Percentiles rank a stretch among this genome's conserved stretches.
phyloP scores from a whole-genome alignment of 495 filamentous ascomycete species.

The Diplogelasinospora grovesii region DNA sequence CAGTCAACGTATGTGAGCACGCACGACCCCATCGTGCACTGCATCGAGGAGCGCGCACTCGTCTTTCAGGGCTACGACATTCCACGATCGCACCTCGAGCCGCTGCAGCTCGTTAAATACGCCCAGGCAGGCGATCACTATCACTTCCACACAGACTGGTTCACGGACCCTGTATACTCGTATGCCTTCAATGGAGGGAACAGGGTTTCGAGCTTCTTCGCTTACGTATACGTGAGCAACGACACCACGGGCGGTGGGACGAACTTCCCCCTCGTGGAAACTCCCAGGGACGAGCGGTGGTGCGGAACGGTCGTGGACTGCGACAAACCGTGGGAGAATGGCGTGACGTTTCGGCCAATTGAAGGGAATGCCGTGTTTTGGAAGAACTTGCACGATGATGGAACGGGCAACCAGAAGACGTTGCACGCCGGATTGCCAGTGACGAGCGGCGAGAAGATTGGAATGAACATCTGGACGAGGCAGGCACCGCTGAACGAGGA shows the following conservation, averaged over 20 bases:
- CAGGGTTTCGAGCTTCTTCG: slow-evolving; percentile 44
- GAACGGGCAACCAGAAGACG: slow-evolving; percentile 52
- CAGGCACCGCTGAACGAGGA: slow-evolving; percentile 28
- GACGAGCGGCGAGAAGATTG: slow-evolving; percentile 57
- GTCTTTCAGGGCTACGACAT: slow-evolving; percentile 55
- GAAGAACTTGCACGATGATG: slow-evolving; percentile 55
- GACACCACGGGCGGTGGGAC: slow-evolving; percentile 47
- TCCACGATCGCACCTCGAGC: slow-evolving; percentile 37
- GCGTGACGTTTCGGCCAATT: slow-evolving; percentile 57
- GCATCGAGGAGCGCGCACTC: slow-evolving; percentile 58
- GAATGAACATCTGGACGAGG: slow-evolving; percentile 69
- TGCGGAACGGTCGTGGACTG: slow-evolving; percentile 54
- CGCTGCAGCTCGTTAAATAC: slow-evolving; percentile 45
- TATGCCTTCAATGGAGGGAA: slow-evolving; percentile 39
- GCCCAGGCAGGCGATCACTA: slow-evolving; percentile 36
- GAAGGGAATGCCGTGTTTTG: slow-evolving; percentile 66
- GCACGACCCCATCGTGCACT: slow-evolving; percentile 52
- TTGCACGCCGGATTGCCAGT: slow-evolving; percentile 65
- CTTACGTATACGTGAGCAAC: slow-evolving; percentile 37
- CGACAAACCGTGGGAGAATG: slow-evolving; percentile 41
- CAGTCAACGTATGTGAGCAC: slow-evolving; percentile 31
- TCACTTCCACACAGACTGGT: slow-evolving; percentile 49
- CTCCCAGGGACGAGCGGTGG: slow-evolving; percentile 38
- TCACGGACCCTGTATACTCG: slow-evolving; percentile 30
- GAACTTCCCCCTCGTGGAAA: slow-evolving; percentile 39